A percentile compares a stretch with the other conserved stretches of the same genome.
Conservation (phyloP, 192 early-diverging fungal species). For the Rhizophagus prolifer region DNA sequence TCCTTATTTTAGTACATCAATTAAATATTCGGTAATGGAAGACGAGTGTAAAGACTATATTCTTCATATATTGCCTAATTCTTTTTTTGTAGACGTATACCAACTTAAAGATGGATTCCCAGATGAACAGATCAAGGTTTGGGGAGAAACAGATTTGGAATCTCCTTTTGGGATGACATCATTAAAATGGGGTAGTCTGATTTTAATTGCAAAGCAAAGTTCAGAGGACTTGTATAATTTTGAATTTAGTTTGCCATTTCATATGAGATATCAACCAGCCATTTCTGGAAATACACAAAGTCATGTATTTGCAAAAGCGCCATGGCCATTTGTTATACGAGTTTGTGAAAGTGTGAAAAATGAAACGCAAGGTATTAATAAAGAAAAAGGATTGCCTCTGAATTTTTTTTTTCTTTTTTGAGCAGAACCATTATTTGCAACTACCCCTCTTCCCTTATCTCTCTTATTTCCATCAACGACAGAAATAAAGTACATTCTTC, state of each 20-base stretch:
- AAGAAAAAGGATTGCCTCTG: neutral
- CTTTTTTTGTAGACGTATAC: conserved; percentile 12
- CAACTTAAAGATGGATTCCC: neutral
- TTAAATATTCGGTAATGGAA: neutral
- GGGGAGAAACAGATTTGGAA: conserved; percentile 12
- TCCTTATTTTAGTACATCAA: neutral
- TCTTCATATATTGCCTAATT: neutral
- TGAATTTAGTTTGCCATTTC: conserved; percentile 3
- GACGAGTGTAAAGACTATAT: neutral
- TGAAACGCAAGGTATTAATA: neutral
- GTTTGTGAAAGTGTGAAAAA: neutral
- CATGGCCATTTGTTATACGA: conserved; percentile 1
- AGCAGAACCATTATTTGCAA: conserved; percentile 2
- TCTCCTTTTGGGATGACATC: neutral
- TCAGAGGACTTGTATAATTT: neutral
- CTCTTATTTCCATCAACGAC: neutral
- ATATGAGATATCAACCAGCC: conserved; percentile 14
- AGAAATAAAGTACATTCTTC: conserved; percentile 6
- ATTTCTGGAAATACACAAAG: neutral
- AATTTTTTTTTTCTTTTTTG: neutral
- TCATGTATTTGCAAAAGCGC: neutral
- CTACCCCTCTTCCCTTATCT: conserved; percentile 5
- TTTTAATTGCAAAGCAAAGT: neutral
- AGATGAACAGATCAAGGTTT: neutral
- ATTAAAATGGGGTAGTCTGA: conserved; percentile 6